Base-by-base conservation (phyloP, 208 protist species). In the Wallacemonas sp. region DNA sequence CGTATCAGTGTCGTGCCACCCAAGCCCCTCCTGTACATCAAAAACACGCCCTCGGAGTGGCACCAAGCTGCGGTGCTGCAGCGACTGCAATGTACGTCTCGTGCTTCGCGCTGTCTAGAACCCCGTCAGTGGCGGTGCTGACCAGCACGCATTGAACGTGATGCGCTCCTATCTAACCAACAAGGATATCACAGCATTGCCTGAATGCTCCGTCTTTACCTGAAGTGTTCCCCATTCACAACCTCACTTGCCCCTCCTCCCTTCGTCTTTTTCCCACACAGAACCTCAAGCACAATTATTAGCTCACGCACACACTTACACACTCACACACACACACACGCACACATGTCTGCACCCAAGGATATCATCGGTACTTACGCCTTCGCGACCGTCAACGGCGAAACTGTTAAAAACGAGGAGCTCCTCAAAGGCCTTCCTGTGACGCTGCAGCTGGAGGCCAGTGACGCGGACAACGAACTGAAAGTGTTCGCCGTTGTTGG, bases 21-120 rank as follows among this genome's bases (percentile, higher is more conserved):
- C n/a, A n/a, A n/a, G n/a, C n/a, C n/a, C n/a, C n/a, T n/a, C n/a
- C 12, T 96, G 90, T 41, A 82, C 84, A 27, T 82, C 85, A 11
- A 62, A 60, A 6, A 68, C 31, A 28, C 12, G 62, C 0, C 4
- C 28, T 26, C 47, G 61, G 17, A 28, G 70, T 1, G 67, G 63
- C 8, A 51, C 63, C 54, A 27, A 63, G 12, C 28, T 72, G 17
- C 82, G 82, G 2, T 70, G 79, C 21, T 95, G 88, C 58, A 90
- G 79, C 51, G 34, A 51, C 12, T 95, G 88, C 64, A 70, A 76
- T 0, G 58, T 95, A 8, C 88, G 85, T 0, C 21, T 72, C 11
- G 56, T 95, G 31, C 86, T 95, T 55, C 75, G 75, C 11, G 79
- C 76, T 59, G 44, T 75, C 5, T 66, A 62, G 53, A 79, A 82